These are phyloP conservation scores for Boechera stricta DNA, from an alignment of 345 rosid species.

Conservation along the genomic window DNA sequence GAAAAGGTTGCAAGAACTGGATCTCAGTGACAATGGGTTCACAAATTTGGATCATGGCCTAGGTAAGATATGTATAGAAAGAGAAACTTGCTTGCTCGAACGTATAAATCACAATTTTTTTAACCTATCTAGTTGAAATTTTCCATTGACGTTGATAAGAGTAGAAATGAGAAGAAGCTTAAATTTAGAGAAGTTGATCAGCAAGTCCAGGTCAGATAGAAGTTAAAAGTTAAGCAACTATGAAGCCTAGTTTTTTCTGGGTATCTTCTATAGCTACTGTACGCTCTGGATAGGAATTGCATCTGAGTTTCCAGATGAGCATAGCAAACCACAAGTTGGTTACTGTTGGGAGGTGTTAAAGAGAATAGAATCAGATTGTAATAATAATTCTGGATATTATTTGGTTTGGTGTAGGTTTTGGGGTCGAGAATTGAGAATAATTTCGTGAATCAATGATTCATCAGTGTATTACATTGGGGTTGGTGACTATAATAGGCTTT, in stretches of 20 bases:
- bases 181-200: background rate
- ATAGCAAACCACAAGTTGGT: background rate
- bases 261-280: background rate
- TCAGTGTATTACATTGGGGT: constrained; percentile 9
- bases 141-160: background rate
- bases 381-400: background rate
- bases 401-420: constrained; percentile 9
- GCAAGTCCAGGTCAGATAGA: background rate
- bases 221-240: background rate
- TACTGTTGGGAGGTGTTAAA: background rate
- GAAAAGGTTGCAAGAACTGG: constrained; percentile 36
- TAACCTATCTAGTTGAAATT: background rate
- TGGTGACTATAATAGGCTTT: constrained; percentile 10
- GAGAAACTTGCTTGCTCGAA: constrained; percentile 4
- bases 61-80: constrained; percentile 19
- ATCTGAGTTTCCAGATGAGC: background rate
- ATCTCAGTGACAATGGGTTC: constrained; percentile 22
- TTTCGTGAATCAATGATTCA: background rate
- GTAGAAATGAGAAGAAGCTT: constrained; percentile 1
- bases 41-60: constrained; percentile 7
- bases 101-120: background rate
- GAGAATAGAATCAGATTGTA: background rate
- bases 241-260: no score
- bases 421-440: background rate
- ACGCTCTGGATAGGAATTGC: background rate